Evolutionary conservation across 139 green algal genomes (phyloP).

Genomic region (Volvox africanus): DNA sequence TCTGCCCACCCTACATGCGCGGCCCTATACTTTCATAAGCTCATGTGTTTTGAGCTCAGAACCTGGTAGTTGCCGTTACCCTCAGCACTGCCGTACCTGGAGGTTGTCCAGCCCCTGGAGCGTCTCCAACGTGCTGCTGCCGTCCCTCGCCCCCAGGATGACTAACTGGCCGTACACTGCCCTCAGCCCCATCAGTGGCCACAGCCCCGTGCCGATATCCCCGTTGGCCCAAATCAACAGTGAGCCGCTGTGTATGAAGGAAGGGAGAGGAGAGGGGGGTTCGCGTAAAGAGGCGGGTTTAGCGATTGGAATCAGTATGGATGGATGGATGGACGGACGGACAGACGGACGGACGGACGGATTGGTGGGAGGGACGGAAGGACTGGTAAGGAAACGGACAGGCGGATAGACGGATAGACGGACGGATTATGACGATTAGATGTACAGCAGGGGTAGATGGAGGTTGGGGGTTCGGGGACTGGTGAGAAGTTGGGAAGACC

Average conservation of each 20-base stretch:
- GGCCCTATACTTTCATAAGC: too few species aligned
- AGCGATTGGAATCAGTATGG: not conserved
- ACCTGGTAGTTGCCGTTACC: too few species aligned
- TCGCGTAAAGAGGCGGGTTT: not conserved
- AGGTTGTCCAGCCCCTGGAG: constrained; percentile 38
- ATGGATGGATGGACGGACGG: not conserved
- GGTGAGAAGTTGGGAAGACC: too few species aligned
- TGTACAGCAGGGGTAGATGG: too few species aligned
- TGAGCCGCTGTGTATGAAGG: constrained; percentile 16
- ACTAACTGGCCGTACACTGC: constrained; percentile 4
- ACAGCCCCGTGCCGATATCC: not conserved
- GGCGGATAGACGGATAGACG: too few species aligned
- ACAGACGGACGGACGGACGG: not conserved
- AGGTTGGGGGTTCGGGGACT: too few species aligned
- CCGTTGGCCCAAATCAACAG: constrained; percentile 13
- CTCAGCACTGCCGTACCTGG: not conserved
- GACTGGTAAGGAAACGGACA: too few species aligned
- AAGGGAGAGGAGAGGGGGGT: not conserved
- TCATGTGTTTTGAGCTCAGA: too few species aligned
- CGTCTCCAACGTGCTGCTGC: constrained; percentile 3
- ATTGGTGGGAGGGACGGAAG: not conserved
- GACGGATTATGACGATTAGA: too few species aligned
- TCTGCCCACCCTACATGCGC: too few species aligned
- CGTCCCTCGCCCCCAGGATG: not conserved
- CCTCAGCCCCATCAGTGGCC: not conserved